These are phyloP conservation scores for Pezicula neosporulosa DNA, from an alignment of 2,329 filamentous ascomycete species.

Conservation along the genomic window DNA sequence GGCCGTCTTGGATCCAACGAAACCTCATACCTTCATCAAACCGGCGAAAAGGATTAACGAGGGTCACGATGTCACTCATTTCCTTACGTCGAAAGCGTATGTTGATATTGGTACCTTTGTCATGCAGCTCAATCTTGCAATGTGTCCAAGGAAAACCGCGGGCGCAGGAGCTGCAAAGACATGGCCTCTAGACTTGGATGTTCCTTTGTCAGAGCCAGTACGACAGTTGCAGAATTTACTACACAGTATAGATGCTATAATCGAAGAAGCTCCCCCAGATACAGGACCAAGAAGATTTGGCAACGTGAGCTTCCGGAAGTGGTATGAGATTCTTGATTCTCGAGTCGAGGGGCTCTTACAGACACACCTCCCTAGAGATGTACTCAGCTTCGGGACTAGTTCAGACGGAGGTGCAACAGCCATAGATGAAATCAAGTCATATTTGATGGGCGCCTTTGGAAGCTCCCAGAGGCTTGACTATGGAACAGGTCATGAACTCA, in stretches of 20 bases:
- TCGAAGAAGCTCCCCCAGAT: conserved; percentile 79
- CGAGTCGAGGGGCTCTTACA: conserved; percentile 53
- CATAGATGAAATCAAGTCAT: conserved; percentile 68
- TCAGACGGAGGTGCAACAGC: conserved; percentile 37
- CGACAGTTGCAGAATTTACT: conserved; percentile 64
- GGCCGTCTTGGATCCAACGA: conserved; percentile 39
- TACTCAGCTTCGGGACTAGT: conserved; percentile 27
- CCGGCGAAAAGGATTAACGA: conserved; percentile 84
- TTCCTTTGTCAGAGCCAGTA: conserved; percentile 45
- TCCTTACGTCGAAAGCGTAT: conserved; percentile 80
- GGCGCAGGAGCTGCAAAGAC: conserved; percentile 41
- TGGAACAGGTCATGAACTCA: conserved; percentile 92
- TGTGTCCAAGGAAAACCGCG: conserved; percentile 65
- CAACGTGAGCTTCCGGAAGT: conserved; percentile 84
- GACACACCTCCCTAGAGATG: conserved; percentile 48
- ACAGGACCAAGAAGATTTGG: conserved; percentile 86
- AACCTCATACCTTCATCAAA: conserved; percentile 55
- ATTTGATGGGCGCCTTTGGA: conserved; percentile 83
- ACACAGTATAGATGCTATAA: conserved; percentile 57
- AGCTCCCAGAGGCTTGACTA: conserved; percentile 90
- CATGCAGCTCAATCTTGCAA: conserved; percentile 82
- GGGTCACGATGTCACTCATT: conserved; percentile 74
- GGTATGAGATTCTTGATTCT: conserved; percentile 68
- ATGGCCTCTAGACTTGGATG: conserved; percentile 43
- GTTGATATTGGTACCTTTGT: conserved; percentile 83